Evolutionary conservation across 1,284 basidiomycete genomes (phyloP), one percentile per base, ranked within the genome.

Genomic region (Ceratobasidium sp.): DNA sequence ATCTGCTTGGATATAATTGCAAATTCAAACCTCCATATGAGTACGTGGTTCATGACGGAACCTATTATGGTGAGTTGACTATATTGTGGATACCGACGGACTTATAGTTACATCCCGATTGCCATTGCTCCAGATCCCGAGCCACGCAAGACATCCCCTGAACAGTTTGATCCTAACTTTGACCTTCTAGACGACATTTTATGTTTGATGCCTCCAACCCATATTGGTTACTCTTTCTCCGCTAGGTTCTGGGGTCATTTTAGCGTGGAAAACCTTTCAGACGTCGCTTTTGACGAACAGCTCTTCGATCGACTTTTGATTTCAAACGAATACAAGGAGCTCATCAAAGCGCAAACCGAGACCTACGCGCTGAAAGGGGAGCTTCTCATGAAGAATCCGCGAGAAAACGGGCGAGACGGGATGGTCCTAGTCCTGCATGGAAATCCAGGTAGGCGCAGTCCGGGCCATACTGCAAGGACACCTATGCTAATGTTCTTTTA

Each of bases 381-480:
- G 14, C 15, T 48, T 22, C 62, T 64, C 1, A 47, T 64, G 8
- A 31, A 44, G 6, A 47, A 64, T 31, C 45, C 48, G 1, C 45
- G 47, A 47, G 62, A 31, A 1, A 64, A 64, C n/a, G 48, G 48
- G 19, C 45, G 62, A 9, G 48, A 31, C 4, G 64, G 64, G 11
- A 51, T 66, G 48, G 50, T 66, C 22, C 33, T 66, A 29, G 48
- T 66, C 4, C 27, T 66, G 29, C 64, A 66, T 54, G 64, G 64
- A 15, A 53, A 54, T n/a, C 64, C 64, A 31, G 64, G 64, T 66
- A 31, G 5, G 64, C 51, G 1, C 15, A 1, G 5, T 27, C 7
- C 24, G 22, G 48, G 7, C 29, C 11, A 7, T 48, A 4, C 5
- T 41, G 4, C 6, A 41, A 41, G 36, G 45, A 11, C 3, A 7